Evolutionary conservation across 2,329 filamentous ascomycete genomes (phyloP), one percentile per base, ranked within the genome.

Genomic region (Diaporthe sp.): DNA sequence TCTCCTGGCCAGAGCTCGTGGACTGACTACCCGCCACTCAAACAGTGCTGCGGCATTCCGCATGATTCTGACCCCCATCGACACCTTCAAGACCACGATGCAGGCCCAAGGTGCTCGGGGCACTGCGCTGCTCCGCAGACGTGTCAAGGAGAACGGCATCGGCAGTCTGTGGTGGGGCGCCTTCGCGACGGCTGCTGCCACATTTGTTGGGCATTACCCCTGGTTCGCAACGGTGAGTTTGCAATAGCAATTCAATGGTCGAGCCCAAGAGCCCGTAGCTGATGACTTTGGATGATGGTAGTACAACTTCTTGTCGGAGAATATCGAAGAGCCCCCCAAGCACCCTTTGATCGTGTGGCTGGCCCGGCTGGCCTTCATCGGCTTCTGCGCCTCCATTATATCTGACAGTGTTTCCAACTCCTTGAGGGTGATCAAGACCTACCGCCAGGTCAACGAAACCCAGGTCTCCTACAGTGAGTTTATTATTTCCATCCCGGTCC

Each of bases 151-250:
- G 0, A 79, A 88, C 28, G 87, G 87, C 0, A 39, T 88, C 3
- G 85, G 85, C 2, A 88, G 86, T 72, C 79, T 88, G 13, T 88
- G 87, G 86, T 88, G 87, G 87, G 87, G 87, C 15, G 87, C 87
- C 0, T 81, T 88, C 62, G 87, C 87, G 5, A 88, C 87, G 0
- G 87, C 87, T 0, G 86, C 85, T 1, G 87, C 87, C 0, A 88
- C 87, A 0, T 88, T 88, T 75, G 87, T 86, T 1, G 87, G 87
- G 3, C 84, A 88, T 68, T 88, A 88, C 55, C 87, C 87, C 4
- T 88, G 87, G 87, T 88, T 88, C 74, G 87, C 86, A 13, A 88
- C 87, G 0, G 86, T 86, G 78, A 68, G 82, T 71, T 49, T 9
- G 19, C 2, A 31, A 34, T 12, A 25, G 44, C 12, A 12, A 25